Conservation (phyloP, 1,284 basidiomycete genomes). For the Kwoniella shivajii region DNA sequence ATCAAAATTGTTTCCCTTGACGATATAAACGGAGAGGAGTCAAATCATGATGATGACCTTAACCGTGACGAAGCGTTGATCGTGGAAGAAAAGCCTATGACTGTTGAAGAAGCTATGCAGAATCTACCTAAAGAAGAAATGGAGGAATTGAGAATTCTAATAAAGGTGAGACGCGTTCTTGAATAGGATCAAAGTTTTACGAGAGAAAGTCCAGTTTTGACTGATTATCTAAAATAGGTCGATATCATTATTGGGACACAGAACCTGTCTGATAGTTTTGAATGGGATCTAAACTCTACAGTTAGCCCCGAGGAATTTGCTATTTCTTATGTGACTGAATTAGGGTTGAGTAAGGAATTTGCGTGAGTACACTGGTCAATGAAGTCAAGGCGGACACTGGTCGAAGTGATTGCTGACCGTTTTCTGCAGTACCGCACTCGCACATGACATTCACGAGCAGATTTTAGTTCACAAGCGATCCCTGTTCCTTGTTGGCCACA, state of each 20-base stretch:
- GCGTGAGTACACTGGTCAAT: conserved; percentile 61
- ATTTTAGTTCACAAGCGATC: conserved; percentile 89
- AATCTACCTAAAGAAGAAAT: conserved; percentile 55
- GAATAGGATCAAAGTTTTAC: not conserved
- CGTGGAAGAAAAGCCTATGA: conserved; percentile 33
- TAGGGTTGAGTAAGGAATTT: conserved; percentile 91
- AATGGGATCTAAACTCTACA: conserved; percentile 87
- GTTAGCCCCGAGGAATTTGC: conserved; percentile 93
- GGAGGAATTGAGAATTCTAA: conserved; percentile 85
- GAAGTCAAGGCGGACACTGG: not conserved
- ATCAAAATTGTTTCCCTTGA: conserved; percentile 22
- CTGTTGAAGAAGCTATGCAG: conserved; percentile 50
- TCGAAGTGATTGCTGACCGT: not conserved
- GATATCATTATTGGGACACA: conserved; percentile 94
- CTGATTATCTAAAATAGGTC: conserved; percentile 66
- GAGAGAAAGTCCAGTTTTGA: conserved; percentile 3
- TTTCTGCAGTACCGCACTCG: conserved; percentile 76
- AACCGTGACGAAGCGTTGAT: not conserved
- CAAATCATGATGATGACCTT: conserved; percentile 40
- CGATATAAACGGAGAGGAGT: conserved; percentile 31
- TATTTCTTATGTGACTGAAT: conserved; percentile 78
- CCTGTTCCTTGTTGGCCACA: conserved; percentile 86
- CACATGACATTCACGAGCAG: conserved; percentile 95
- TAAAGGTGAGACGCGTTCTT: conserved; percentile 68
- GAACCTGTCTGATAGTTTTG: conserved; percentile 95